Conservation (phyloP, 1,284 basidiomycete genomes). For the Ustilago xerochloae region DNA sequence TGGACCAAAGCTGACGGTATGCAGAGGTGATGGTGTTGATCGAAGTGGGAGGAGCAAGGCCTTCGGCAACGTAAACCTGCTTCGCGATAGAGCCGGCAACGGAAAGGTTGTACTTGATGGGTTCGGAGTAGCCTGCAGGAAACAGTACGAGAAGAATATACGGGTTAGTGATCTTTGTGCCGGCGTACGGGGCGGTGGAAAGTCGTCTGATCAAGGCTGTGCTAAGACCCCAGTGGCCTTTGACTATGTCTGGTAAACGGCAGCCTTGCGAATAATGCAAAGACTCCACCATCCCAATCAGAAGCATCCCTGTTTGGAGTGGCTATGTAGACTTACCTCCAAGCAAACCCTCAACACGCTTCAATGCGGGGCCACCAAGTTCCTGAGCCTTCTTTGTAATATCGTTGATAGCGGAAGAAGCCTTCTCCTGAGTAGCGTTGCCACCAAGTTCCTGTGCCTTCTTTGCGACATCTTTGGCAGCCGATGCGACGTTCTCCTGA, state of each 20-base stretch:
- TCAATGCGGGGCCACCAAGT: slow-evolving; percentile 55
- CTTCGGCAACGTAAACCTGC: slow-evolving; percentile 90
- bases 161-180: not conserved
- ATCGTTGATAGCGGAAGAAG: slow-evolving; percentile 32
- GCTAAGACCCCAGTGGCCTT: not conserved
- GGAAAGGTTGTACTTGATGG: slow-evolving; percentile 69
- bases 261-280: not conserved
- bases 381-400: slow-evolving; percentile 56
- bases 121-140: slow-evolving; percentile 48
- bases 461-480: slow-evolving; percentile 32
- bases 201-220: too few species aligned
- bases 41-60: slow-evolving; percentile 82
- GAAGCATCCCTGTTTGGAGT: too few species aligned
- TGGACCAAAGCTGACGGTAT: slow-evolving; percentile 80
- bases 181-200: too few species aligned
- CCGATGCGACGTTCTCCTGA: slow-evolving; percentile 25
- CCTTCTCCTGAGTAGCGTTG: slow-evolving; percentile 28
- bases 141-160: not conserved
- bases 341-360: slow-evolving; percentile 53
- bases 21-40: slow-evolving; percentile 76
- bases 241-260: too few species aligned
- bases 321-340: slow-evolving; percentile 49
- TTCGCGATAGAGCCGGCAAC: slow-evolving; percentile 86
- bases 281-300: not conserved
- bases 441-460: too few species aligned